Conservation (phyloP, 768 basidiomycete species). For the Kwoniella shandongensis region DNA sequence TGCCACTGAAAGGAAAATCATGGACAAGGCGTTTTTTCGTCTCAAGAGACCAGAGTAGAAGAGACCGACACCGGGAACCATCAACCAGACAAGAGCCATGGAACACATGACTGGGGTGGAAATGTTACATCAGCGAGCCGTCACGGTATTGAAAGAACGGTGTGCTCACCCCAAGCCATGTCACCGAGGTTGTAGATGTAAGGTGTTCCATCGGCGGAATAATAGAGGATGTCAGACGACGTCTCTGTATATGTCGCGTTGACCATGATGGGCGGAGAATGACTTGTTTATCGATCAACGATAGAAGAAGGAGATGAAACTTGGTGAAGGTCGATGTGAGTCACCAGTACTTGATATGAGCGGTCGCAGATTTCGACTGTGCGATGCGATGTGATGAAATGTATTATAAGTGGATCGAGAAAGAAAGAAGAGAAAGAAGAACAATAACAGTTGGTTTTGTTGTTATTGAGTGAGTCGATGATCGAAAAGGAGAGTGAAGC, state of each 20-base stretch:
- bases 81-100: slow-evolving; percentile 54
- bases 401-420: not conserved
- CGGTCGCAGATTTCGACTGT: too few species aligned
- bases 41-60: slow-evolving; percentile 55
- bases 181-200: slow-evolving; percentile 52
- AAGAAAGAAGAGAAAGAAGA: slow-evolving; percentile 5
- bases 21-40: slow-evolving; percentile 56
- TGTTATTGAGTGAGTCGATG: too few species aligned
- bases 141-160: not conserved
- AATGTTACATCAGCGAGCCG: slow-evolving; percentile 4
- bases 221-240: slow-evolving; percentile 40
- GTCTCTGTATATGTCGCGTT: slow-evolving; percentile 49
- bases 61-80: slow-evolving; percentile 51
- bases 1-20: slow-evolving; percentile 54
- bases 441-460: too few species aligned
- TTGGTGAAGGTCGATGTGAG: not conserved
- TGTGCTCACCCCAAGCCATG: slow-evolving; percentile 49
- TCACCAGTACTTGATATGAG: too few species aligned
- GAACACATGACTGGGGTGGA: slow-evolving; percentile 32
- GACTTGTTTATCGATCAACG: not conserved
- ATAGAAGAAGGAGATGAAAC: not conserved
- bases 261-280: slow-evolving; percentile 32
- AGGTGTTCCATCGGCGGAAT: slow-evolving; percentile 32
- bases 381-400: too few species aligned
- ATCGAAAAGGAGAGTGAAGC: too few species aligned